A percentile compares a stretch with the other conserved stretches of the same genome.
phyloP scores from a whole-genome alignment of 1,139 yeast genomes.

The Kluyveromyces marxianus region DNA sequence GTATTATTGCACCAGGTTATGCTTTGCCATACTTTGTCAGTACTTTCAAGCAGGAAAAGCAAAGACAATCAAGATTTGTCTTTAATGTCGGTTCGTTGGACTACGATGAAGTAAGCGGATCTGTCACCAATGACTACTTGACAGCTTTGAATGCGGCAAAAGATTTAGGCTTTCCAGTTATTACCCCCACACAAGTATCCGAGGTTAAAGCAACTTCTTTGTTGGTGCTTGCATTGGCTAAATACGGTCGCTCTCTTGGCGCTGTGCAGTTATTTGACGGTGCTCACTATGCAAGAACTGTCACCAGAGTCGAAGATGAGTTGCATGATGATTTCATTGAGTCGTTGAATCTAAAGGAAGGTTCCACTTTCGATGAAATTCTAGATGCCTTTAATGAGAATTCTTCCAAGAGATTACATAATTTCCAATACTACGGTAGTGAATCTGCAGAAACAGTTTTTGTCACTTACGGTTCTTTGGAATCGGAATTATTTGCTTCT shows the following conservation, averaged over 20 bases:
- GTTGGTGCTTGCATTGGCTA: constrained; percentile 58
- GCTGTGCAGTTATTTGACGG: constrained; percentile 77
- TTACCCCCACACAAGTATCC: constrained; percentile 53
- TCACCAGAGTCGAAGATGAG: constrained; percentile 37
- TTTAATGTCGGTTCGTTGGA: constrained; percentile 71
- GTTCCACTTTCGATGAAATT: constrained; percentile 50
- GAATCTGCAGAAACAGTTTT: constrained; percentile 58
- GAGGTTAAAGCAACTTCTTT: constrained; percentile 67
- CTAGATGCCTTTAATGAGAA: constrained; percentile 55
- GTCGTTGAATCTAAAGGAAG: constrained; percentile 31
- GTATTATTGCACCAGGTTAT: constrained; percentile 55
- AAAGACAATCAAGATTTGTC: constrained; percentile 41
- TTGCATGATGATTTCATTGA: constrained; percentile 12
- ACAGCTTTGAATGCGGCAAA: constrained; percentile 59
- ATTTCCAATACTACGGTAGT: constrained; percentile 56
- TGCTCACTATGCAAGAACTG: constrained; percentile 52
- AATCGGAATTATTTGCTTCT: constrained; percentile 46
- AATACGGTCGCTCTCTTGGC: constrained; percentile 39
- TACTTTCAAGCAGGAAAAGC: constrained; percentile 48
- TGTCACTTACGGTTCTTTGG: constrained; percentile 71
- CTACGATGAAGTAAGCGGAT: constrained; percentile 45
- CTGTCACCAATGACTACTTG: constrained; percentile 61
- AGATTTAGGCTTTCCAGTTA: constrained; percentile 58
- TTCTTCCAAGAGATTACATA: constrained; percentile 34
- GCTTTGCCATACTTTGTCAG: constrained; percentile 43